Evolutionary conservation across 106 monocot genomes (phyloP), one percentile per base, ranked within the genome.

Genomic region (Posidonia australis): DNA sequence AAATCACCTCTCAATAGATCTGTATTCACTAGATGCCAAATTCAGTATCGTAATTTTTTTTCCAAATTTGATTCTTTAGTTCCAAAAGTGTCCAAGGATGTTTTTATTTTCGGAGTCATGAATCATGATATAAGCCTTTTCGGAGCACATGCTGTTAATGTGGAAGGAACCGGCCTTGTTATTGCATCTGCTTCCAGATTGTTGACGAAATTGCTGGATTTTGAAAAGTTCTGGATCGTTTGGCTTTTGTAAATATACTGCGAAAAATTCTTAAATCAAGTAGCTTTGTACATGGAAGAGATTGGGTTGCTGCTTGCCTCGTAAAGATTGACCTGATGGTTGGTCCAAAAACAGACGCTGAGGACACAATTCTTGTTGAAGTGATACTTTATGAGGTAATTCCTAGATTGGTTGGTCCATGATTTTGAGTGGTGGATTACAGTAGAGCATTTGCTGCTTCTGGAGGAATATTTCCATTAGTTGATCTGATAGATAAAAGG

Each of bases 231-330:
- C 32, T 79, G 41, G 56, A 83, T 46, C 29, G 58, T n/a, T 17
- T 17, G 6, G 23, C 44, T 31, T 70, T 79, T 10, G 27, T 58
- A 31, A 16, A 21, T 54, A 30, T 69, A 54, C 41, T 91, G 22
- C 62, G 81, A 1, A 71, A 67, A 25, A 67, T 85, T 55, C 70
- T 91, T 14, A 86, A 63, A 46, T 91, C 90, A 25, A 64, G 52
- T 54, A 62, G 71, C 22, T 79, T 83, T 64, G 74, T 82, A 51
- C 80, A 70, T 5, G 24, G 74, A 17, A 91, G 83, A 48, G 83
- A 86, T 31, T 81, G 83, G 83, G 81, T 86, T 29, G 90, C 90
- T 18, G 81, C 90, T 28, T 91, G 86, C 65, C 81, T 91, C 0
- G 69, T 86, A 32, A 91, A 91, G 66, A 76, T 86, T 5, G 72